Base-by-base conservation (phyloP, 345 rosid genomes). In the Dimocarpus longan region DNA sequence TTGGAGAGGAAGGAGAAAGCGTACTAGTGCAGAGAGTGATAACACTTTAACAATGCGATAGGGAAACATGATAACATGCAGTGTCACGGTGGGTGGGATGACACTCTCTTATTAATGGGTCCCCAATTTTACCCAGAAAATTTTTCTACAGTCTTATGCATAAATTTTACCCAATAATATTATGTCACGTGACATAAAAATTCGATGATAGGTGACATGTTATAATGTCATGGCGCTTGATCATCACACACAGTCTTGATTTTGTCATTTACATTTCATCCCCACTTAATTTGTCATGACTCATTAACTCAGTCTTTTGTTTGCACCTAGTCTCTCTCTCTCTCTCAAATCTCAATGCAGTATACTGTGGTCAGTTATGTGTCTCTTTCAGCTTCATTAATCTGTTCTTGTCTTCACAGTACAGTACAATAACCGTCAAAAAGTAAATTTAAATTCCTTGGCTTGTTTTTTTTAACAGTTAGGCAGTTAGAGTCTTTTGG, bases 321-420 rank as follows among this genome's bases (percentile, higher is more conserved):
- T 46, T 46, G 52, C 57, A 52, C 18, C 4, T 52, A n/a, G n/a
- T n/a, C n/a, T 22, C 21, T 4, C 6, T 43, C 71, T 68, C 10
- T 3, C 24, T 18, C 10, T 42, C 15, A 32, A 32, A 32, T 15
- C 28, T 10, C 24, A 19, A 21, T 68, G 50, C 50, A 46, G 50
- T 1, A 11, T 10, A 46, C 11, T 7, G 12, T 59, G 37, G 40
- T 5, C 67, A 37, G 50, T 62, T 63, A 7, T 15, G 59, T 40
- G 67, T 43, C 68, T 2, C 10, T 74, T 60, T 74, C 69, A 43
- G n/a, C 10, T 42, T 74, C 77, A 74, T 74, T 74, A 21, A 74
- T 42, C 24, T 21, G 57, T 10, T 15, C 12, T 39, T 26, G 18
- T 16, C 46, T n/a, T 8, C 57, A 52, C 18, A 10, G 18, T 12